phyloP scores from a whole-genome alignment of 1,284 basidiomycete genomes.

The Schizophyllum commune region DNA sequence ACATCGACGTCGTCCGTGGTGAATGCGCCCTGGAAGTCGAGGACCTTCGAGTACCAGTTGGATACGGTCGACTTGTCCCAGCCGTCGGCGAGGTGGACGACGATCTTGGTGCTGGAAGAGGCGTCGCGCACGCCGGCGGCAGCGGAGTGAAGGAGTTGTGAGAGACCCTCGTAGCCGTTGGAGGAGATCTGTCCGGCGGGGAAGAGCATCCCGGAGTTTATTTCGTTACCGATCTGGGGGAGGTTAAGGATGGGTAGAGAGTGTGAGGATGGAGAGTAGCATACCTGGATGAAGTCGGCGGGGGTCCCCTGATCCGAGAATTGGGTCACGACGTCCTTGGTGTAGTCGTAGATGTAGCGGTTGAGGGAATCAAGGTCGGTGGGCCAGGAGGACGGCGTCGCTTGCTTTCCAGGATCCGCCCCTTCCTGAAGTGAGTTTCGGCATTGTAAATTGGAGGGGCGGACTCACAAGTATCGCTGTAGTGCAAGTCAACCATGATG shows the following conservation, averaged over 20 bases:
- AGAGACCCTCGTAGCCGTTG: slow-evolving; percentile 45
- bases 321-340: slow-evolving; percentile 38
- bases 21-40: slow-evolving; percentile 41
- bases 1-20: slow-evolving; percentile 44
- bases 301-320: slow-evolving; percentile 49
- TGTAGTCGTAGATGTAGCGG: slow-evolving; percentile 47
- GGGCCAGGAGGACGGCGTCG: slow-evolving; percentile 53
- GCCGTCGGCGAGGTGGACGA: slow-evolving; percentile 59
- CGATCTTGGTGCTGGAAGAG: slow-evolving; percentile 39
- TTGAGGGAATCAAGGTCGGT: slow-evolving; percentile 41
- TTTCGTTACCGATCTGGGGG: slow-evolving; percentile 51
- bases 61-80: slow-evolving; percentile 43
- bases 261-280: not conserved
- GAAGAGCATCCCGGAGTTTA: slow-evolving; percentile 57
- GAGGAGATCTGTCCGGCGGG: slow-evolving; percentile 47
- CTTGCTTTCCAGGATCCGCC: slow-evolving; percentile 57
- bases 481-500: slow-evolving; percentile 53
- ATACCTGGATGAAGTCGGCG: slow-evolving; percentile 42
- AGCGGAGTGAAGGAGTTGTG: slow-evolving; percentile 57
- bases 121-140: slow-evolving; percentile 36
- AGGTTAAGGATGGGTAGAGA: not conserved
- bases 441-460: slow-evolving; percentile 1
- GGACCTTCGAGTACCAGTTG: slow-evolving; percentile 45
- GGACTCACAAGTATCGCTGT: slow-evolving; percentile 51
- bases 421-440: slow-evolving; percentile 24